Evolutionary conservation across 2,329 filamentous ascomycete species (phyloP), one percentile per base, ranked within the genome.

Genomic region (Cladosporium sp.): DNA sequence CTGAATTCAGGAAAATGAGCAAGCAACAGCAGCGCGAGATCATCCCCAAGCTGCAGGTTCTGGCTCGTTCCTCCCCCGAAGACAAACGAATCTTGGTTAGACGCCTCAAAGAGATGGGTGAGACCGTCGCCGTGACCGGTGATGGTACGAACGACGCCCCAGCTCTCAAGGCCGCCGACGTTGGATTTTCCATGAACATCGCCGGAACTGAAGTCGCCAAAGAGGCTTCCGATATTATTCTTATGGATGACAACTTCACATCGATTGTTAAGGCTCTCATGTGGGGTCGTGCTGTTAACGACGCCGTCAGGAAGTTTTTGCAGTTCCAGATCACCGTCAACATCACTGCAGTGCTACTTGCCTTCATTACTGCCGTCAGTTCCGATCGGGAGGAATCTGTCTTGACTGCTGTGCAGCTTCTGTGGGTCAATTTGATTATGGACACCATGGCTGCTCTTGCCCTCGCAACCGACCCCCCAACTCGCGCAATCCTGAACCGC

Each of bases 401-500:
- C 20, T 73, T 96, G 50, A 93, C 82, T 2, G 90, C 90, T 9
- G 90, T 95, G 20, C 91, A 96, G 69, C 79, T 96, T 59, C 82
- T 96, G 25, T 96, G 91, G 91, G 89, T 96, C 62, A 96, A 95
- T 63, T 75, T 96, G 60, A 96, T 96, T 71, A 96, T 95, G 91
- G 91, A 96, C 62, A 95, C 91, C 0, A 88, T 96, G 53, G 91
- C 90, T 19, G 90, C 90, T 13, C 77, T 95, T 35, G 90, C 90
- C 7, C 79, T 95, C 47, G 90, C 90, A 1, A 95, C 90, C 1
- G 90, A 95, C 65, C 88, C 89, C n/a, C 90, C 90, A 0, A 86
- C 86, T 11, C 84, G 86, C 46, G 86, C 82, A 58, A 84, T 95
- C 20, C 73, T 95, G 43, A 75, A 95, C 59, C 82, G 90, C 50